Evolutionary conservation across 164 flowering plant genomes (phyloP).

Genomic region (Magnolia officinalis): DNA sequence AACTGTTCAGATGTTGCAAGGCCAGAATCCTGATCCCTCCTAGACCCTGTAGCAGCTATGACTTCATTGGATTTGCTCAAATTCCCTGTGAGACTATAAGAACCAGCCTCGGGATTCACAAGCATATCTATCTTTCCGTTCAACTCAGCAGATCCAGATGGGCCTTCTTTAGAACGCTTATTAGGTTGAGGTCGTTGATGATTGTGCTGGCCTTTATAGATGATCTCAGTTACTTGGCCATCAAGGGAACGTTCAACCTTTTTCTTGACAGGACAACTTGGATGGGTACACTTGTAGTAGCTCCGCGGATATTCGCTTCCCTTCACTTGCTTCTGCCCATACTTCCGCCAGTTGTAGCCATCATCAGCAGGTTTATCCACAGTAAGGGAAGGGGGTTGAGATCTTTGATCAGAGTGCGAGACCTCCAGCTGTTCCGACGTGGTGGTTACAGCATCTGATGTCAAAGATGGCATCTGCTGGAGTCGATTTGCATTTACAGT

Average conservation of each 20-base stretch:
- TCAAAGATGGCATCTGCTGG: constrained; percentile 32
- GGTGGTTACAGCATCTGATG: constrained; percentile 25
- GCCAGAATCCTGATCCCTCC: constrained; percentile 33
- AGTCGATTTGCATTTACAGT: constrained; percentile 24
- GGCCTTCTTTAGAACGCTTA: constrained; percentile 49
- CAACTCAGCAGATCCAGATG: constrained; percentile 11
- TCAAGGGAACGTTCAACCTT: constrained; percentile 81
- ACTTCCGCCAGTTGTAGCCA: constrained; percentile 95
- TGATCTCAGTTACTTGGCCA: constrained; percentile 86
- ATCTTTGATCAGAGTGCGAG: constrained; percentile 49
- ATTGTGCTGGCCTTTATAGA: constrained; percentile 86
- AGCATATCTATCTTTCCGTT: constrained; percentile 32
- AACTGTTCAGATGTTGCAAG: constrained; percentile 33
- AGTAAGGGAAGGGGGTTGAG: constrained; percentile 28
- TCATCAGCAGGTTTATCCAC: constrained; percentile 72
- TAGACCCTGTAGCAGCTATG: constrained; percentile 20
- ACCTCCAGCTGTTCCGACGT: constrained; percentile 36
- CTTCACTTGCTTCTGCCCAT: constrained; percentile 96
- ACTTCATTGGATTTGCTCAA: constrained; percentile 23
- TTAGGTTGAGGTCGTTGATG: constrained; percentile 59
- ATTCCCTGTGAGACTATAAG: constrained; percentile 25
- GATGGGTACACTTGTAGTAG: constrained; percentile 84
- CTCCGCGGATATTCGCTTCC: constrained; percentile 90
- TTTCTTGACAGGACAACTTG: constrained; percentile 82
- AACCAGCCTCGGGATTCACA: constrained; percentile 31